Base-by-base conservation (phyloP, 805 yeast genomes). In the Candida tibetensis region DNA sequence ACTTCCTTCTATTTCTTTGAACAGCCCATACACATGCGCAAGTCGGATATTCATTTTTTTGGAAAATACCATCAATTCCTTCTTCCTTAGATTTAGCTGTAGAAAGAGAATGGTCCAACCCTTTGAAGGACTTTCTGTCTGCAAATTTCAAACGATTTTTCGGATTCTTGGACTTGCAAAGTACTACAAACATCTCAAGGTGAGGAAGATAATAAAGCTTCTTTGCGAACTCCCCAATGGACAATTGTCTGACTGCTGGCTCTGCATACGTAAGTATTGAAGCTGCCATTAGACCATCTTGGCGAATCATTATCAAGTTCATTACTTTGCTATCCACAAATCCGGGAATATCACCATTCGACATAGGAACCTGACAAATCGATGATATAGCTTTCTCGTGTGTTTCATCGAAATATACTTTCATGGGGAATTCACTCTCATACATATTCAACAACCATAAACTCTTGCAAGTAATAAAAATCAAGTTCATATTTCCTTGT, bases 11-110 rank as follows among this genome's bases (percentile, higher is more conserved):
- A 9, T 50, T 48, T 19, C 69, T 49, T 10, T 46, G 40, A 4
- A 69, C 51, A 12, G 60, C 54, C 63, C 74, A 69, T 5, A 68
- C 47, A 36, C 62, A 48, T 3, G 58, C 51, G 23, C 61, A 55
- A 1, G 51, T 34, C 1, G 72, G 71, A 17, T 41, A 37, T 34
- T 69, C 74, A n/a, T 49, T 38, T 5, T 41, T 37, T 1, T 40
- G 51, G 35, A 64, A 60, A 1, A 60, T 49, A 15, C 44, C 26
- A 3, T 36, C 46, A 2, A 33, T 42, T 14, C 23, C 36, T 10
- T 18, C 17, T 22, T n/a, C 34, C 32, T 36, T 44, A 52, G 18
- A 45, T 34, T 27, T 63, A 69, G 4, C 42, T 30, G 14, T 57
- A 57, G 25, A 21, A 10, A 21, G 3, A 17, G n/a, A 14, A 14